phyloP scores from a whole-genome alignment of 2,329 filamentous ascomycete species.

The Aspergillus brunneoviolaceus region DNA sequence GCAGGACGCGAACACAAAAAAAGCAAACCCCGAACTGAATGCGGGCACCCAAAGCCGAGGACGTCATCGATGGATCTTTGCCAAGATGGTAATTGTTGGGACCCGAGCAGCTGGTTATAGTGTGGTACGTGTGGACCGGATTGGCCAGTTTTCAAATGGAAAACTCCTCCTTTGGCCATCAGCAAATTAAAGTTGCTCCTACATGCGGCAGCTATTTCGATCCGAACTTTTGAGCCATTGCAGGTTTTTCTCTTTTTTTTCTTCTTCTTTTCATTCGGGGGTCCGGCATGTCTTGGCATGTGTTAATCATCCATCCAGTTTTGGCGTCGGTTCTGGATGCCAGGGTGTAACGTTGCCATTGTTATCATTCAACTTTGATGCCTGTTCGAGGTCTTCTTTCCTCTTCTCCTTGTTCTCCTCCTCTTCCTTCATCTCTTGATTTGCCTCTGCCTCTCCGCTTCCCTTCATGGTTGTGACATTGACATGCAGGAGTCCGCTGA shows the following conservation, averaged over 20 bases:
- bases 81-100: neutral
- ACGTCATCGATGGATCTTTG: neutral
- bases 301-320: neutral
- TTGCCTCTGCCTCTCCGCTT: neutral
- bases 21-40: neutral
- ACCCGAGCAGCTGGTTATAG: neutral
- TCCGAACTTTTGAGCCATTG: no score
- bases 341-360: neutral
- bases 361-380: neutral
- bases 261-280: neutral
- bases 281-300: neutral
- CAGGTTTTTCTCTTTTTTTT: no score
- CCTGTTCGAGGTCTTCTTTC: neutral
- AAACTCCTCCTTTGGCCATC: neutral
- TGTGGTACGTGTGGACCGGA: neutral
- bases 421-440: neutral
- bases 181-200: neutral
- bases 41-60: neutral
- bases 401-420: neutral
- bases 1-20: neutral
- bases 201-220: neutral
- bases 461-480: neutral
- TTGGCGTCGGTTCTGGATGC: neutral
- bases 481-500: slow-evolving; percentile 4
- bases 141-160: neutral